Conservation (phyloP, 495 filamentous ascomycete genomes). For the Cairneyella variabilis region DNA sequence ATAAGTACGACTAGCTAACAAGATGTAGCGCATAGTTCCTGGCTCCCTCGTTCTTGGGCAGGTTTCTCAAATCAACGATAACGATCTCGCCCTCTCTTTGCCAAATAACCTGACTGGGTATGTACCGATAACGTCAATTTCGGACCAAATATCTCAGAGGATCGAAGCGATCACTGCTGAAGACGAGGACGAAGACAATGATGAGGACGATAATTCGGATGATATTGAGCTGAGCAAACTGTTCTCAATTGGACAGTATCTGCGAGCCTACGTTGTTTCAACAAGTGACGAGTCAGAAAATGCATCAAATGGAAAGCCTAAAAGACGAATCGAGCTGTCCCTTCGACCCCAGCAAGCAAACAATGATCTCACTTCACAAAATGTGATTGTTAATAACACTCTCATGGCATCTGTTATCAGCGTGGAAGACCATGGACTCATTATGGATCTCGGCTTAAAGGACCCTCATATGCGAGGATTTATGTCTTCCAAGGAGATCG, state of each 20-base stretch:
- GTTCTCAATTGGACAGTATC: constrained; percentile 83
- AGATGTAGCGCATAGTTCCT: constrained; percentile 64
- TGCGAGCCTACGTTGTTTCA: constrained; percentile 79
- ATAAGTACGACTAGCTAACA: constrained; percentile 30
- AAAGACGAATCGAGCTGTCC: constrained; percentile 79
- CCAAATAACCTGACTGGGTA: constrained; percentile 92
- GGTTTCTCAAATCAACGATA: constrained; percentile 71
- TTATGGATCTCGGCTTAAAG: constrained; percentile 85
- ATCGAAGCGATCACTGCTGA: constrained; percentile 63
- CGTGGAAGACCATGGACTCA: constrained; percentile 89
- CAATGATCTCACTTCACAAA: constrained; percentile 61
- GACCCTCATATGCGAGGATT: constrained; percentile 70
- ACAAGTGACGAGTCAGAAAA: constrained; percentile 54
- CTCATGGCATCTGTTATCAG: constrained; percentile 86
- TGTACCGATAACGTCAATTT: constrained; percentile 86
- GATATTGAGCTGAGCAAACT: constrained; percentile 58
- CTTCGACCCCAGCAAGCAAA: constrained; percentile 75
- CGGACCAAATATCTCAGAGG: constrained; percentile 62
- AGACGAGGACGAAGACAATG: constrained; percentile 48
- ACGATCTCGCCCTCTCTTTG: constrained; percentile 74
- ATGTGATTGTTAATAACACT: constrained; percentile 65
- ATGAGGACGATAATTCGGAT: constrained; percentile 38
- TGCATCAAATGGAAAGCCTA: constrained; percentile 52
- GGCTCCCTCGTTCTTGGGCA: constrained; percentile 86
- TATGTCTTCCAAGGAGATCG: constrained; percentile 82